These are phyloP conservation scores for Spinacia oleracea DNA, from an alignment of 179 eudicot genomes.

Conservation along the genomic window DNA sequence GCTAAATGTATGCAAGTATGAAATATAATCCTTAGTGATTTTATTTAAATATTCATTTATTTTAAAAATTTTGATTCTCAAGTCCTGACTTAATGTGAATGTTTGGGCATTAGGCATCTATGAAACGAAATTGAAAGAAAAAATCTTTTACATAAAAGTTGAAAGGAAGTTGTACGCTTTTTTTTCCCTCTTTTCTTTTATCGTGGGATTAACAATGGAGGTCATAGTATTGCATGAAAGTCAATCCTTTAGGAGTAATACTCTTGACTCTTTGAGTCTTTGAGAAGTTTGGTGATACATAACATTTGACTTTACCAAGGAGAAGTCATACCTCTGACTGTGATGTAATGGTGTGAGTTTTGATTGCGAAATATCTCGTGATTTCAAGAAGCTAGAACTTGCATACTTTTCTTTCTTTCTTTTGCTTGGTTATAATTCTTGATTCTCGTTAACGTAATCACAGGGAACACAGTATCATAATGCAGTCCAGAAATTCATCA, in stretches of 20 bases:
- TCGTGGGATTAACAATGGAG: not conserved
- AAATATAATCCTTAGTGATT: not conserved
- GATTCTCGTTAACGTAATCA: not conserved
- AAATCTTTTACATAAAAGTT: not conserved
- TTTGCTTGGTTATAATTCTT: no score
- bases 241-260: not conserved
- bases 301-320: not conserved
- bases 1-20: not conserved
- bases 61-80: not conserved
- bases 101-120: not conserved
- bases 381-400: not conserved
- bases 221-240: not conserved
- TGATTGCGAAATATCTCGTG: not conserved
- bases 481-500: conserved; percentile 81
- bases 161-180: not conserved
- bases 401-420: not conserved
- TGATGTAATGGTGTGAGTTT: not conserved
- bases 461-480: conserved; percentile 95
- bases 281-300: not conserved
- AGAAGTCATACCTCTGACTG: not conserved
- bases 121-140: not conserved
- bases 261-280: not conserved
- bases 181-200: no score
- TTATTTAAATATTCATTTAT: not conserved
- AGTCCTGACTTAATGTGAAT: not conserved